A percentile compares a stretch with the other conserved stretches of the same genome.
These are phyloP conservation scores for Ascochyta fabae DNA, from an alignment of 2,329 filamentous ascomycete genomes.

Conservation along the genomic window DNA sequence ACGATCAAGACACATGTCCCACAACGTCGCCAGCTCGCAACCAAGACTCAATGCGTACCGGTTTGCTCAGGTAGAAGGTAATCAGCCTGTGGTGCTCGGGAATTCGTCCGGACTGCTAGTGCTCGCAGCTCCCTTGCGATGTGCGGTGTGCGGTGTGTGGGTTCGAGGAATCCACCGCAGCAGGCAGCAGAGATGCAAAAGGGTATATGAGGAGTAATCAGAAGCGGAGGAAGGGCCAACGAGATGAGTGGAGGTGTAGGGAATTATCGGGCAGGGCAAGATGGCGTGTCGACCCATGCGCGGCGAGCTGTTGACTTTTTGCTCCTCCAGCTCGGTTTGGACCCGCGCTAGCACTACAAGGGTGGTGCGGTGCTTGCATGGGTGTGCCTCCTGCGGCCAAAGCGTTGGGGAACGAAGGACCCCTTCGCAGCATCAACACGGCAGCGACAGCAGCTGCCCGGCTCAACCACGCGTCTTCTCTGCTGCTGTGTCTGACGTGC, in stretches of 20 bases:
- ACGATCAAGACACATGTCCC: constrained; percentile 1
- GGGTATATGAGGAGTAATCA: constrained; percentile 20
- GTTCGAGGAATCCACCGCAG: constrained; percentile 15
- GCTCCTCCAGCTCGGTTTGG: constrained; percentile 20
- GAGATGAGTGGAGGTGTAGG: constrained; percentile 27
- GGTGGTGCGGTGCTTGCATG: constrained; percentile 7
- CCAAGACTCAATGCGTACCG: constrained; percentile 28
- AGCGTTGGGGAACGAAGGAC: constrained; percentile 18
- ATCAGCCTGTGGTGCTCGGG: constrained; percentile 43
- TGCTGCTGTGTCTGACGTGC: constrained; percentile 4
- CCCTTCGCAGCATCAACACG: constrained; percentile 8
- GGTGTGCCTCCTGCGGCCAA: constrained; percentile 16
- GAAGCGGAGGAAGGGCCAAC: constrained; percentile 23
- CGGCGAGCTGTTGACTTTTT: constrained; percentile 37
- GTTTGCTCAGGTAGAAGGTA: constrained; percentile 41
- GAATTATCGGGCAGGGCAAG: constrained; percentile 19
- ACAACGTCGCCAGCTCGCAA: constrained; percentile 23
- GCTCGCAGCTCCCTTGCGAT: constrained; percentile 44
- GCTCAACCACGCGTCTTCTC: constrained; percentile 1
- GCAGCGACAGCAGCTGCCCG: constrained; percentile 3
- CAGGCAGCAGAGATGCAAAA: constrained; percentile 19
- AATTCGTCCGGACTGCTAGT: constrained; percentile 40
- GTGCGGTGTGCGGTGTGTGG: constrained; percentile 23
- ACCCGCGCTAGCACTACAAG: constrained; percentile 13
- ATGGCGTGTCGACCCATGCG: constrained; percentile 32